Evolutionary conservation across 176 grass and related monocot species (phyloP), one percentile per base, ranked within the genome.

Genomic region (Bothriochloa decipiens): DNA sequence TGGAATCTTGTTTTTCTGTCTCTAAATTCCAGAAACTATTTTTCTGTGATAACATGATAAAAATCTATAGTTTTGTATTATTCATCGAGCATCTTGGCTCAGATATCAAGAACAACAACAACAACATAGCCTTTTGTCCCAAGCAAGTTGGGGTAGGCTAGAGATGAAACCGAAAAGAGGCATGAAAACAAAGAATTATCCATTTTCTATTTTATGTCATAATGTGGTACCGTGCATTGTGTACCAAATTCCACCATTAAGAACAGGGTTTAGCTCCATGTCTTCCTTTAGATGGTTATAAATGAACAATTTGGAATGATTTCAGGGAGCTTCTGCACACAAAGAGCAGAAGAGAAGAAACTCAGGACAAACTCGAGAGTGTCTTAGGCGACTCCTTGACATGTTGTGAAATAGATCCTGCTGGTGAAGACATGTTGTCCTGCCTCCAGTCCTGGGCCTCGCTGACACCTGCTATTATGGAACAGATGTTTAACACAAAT

Each of bases 291-390:
- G 65, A 83, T 42, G 11, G 23, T 52, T 26, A 62, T 62, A 72
- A 39, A 47, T 27, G 18, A 78, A 45, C 25, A 23, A 17, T 65
- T 11, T 49, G 18, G 49, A 47, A 80, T 83, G 20, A 81, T 63
- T 87, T 78, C 81, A 97, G 94, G 87, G 90, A 87, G 62, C 94
- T 90, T 67, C 85, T 97, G 63, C 94, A 92, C 68, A 90, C 85
- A 71, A 97, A 89, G 74, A 87, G 68, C 82, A 86, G 90, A 83
- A 92, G 70, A 41, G 94, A 97, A 50, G 94, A 97, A 53, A 79
- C 90, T 3, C 86, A 82, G 3, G 68, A 90, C 28, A 89, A 85
- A 75, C 88, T 97, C 17, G 89, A 80, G 72, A 62, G 72, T 18
- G 85, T 92, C 68, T 82, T 97, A 58, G 94, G 94, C 1, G 83